phyloP scores from a whole-genome alignment of 2,329 filamentous ascomycete genomes.

The Emmonsiellopsis sp. region DNA sequence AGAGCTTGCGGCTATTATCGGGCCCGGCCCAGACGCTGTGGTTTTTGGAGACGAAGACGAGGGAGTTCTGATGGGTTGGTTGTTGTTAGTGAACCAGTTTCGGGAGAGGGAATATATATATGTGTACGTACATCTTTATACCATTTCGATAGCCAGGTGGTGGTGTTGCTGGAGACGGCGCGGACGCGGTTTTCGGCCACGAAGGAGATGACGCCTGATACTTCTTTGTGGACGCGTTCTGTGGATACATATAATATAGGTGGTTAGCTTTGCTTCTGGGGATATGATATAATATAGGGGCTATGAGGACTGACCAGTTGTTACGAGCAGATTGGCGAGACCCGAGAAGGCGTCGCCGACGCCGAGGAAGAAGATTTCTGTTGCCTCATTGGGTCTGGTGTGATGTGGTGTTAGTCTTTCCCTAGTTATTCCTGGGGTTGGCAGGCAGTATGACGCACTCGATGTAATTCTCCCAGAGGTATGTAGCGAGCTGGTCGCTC shows the following conservation, averaged over 20 bases:
- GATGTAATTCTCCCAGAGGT: constrained; percentile 96
- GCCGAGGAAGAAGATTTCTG: constrained; percentile 76
- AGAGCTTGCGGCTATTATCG: constrained; percentile 47
- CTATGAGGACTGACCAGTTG: constrained; percentile 49
- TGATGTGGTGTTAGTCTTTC: constrained; percentile 5
- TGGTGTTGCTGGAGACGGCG: constrained; percentile 69
- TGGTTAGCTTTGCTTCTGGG: neutral
- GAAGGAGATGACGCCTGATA: constrained; percentile 71
- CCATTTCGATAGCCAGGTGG: constrained; percentile 62
- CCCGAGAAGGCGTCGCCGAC: constrained; percentile 83
- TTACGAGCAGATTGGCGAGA: constrained; percentile 70
- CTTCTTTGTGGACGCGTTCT: constrained; percentile 54
- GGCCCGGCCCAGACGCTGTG: constrained; percentile 68
- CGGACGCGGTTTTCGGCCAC: constrained; percentile 66
- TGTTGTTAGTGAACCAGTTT: constrained; percentile 3
- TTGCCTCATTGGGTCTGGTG: constrained; percentile 51
- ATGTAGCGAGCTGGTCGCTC: constrained; percentile 65
- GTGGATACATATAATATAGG: constrained; percentile 5
- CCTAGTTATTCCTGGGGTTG: neutral
- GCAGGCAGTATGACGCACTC: constrained; percentile 45
- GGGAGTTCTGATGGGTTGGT: constrained; percentile 49
- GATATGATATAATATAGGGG: neutral
- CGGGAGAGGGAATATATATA: neutral
- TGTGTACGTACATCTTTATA: constrained; percentile 54
- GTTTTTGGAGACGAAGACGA: constrained; percentile 65